Evolutionary conservation across 768 basidiomycete genomes (phyloP).

Genomic region (Termitomyces sp.): DNA sequence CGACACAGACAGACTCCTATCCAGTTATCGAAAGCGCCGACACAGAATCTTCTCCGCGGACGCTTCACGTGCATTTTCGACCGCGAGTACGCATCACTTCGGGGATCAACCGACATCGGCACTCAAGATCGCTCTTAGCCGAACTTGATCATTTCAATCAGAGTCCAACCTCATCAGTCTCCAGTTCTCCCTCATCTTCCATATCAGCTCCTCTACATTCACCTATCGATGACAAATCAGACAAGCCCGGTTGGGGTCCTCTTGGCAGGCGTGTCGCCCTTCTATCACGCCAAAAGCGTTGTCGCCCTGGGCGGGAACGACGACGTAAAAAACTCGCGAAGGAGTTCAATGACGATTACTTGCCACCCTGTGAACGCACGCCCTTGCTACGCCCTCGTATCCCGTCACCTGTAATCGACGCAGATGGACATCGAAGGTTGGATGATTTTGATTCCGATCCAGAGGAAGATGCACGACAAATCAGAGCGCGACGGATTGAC

Average conservation of each 20-base stretch:
- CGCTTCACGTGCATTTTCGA: constrained; percentile 56
- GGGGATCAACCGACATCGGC: constrained; percentile 51
- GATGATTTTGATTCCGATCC: constrained; percentile 22
- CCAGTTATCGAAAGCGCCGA: constrained; percentile 4
- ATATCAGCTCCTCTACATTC: constrained; percentile 78
- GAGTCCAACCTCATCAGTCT: constrained; percentile 38
- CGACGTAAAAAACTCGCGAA: constrained; percentile 3
- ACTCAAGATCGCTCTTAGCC: constrained; percentile 11
- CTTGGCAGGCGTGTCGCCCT: constrained; percentile 53
- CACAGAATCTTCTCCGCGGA: constrained; percentile 12
- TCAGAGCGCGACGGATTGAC: constrained; percentile 50
- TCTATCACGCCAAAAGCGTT: constrained; percentile 26
- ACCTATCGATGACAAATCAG: constrained; percentile 41
- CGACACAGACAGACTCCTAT: constrained; percentile 9
- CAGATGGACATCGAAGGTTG: constrained; percentile 2
- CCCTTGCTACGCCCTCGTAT: constrained; percentile 25
- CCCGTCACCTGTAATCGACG: constrained; percentile 6
- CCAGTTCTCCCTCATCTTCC: constrained; percentile 72
- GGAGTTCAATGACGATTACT: constrained; percentile 3
- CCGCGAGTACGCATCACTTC: constrained; percentile 78
- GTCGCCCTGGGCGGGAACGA: constrained; percentile 14
- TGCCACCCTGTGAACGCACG: constrained; percentile 31
- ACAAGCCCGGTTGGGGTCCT: constrained; percentile 55
- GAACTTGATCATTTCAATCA: constrained; percentile 3
- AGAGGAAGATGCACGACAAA: constrained; percentile 32